These are phyloP conservation scores for Mucor saturninus DNA, from an alignment of 371 early-diverging fungal genomes.

Conservation along the genomic window DNA sequence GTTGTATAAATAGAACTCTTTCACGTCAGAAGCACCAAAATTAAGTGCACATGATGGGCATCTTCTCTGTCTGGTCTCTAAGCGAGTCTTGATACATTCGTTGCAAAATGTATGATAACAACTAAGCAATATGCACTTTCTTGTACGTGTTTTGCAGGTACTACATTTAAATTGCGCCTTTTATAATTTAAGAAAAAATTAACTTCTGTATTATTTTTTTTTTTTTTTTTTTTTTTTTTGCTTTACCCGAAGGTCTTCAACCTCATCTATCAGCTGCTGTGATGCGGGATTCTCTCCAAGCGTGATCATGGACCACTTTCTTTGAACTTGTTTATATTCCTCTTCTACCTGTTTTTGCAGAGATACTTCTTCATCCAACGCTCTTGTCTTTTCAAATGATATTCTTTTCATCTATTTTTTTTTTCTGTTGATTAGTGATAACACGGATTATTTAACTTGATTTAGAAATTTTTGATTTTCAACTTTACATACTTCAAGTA, in stretches of 20 bases:
- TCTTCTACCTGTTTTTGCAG: background rate
- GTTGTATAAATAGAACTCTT: conserved; percentile 10
- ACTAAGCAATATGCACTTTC: conserved; percentile 7
- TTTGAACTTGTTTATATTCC: background rate
- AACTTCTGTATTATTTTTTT: background rate
- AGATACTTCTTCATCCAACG: conserved; percentile 1
- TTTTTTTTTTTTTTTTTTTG: background rate
- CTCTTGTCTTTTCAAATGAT: conserved; percentile 3
- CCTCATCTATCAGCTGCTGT: conserved; percentile 10
- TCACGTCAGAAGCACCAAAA: conserved; percentile 14
- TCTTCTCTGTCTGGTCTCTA: conserved; percentile 12
- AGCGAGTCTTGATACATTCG: conserved; percentile 11
- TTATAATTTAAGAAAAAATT: background rate
- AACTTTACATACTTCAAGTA: background rate
- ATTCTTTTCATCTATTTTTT: background rate
- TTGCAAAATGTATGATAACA: conserved; percentile 13
- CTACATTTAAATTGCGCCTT: conserved; percentile 9
- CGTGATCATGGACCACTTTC: conserved; percentile 5
- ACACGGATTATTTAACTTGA: background rate
- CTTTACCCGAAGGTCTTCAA: conserved; percentile 12
- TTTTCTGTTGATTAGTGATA: background rate
- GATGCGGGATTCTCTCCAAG: conserved; percentile 13
- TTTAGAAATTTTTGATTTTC: background rate
- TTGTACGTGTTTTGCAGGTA: conserved; percentile 10
- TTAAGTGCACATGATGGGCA: conserved; percentile 12